Conservation (phyloP, 371 early-diverging fungal genomes). For the Caulochytrium protostelioides region DNA sequence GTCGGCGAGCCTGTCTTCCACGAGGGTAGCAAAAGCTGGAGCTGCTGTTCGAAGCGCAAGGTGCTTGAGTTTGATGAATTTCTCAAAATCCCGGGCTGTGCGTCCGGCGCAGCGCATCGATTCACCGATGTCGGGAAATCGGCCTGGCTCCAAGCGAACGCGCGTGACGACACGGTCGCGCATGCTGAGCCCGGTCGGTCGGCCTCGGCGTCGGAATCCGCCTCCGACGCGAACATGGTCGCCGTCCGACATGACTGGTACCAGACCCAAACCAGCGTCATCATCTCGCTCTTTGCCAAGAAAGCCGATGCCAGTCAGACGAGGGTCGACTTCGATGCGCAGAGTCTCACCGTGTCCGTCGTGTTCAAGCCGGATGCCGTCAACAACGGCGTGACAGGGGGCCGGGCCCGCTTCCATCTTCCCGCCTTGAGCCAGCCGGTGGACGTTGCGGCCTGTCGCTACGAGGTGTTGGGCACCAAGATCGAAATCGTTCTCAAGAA, state of each 20-base stretch:
- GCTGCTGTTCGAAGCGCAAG: conserved; percentile 52
- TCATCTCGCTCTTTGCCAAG: conserved; percentile 77
- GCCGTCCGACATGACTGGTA: conserved; percentile 83
- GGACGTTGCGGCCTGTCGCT: conserved; percentile 37
- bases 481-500: conserved; percentile 67
- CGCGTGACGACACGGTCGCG: too few species aligned
- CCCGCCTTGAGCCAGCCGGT: conserved; percentile 24
- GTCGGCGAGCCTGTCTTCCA: conserved; percentile 76
- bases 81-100: conserved; percentile 76
- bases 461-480: conserved; percentile 57
- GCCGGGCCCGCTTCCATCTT: conserved; percentile 32
- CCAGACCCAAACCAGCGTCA: conserved; percentile 61
- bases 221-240: conserved; percentile 25
- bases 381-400: conserved; percentile 36
- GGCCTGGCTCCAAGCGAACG: background rate
- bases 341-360: conserved; percentile 5
- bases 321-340: conserved; percentile 33
- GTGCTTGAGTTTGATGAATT: conserved; percentile 95
- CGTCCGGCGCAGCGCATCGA: conserved; percentile 51
- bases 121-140: conserved; percentile 24
- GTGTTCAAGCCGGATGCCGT: conserved; percentile 4
- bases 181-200: too few species aligned
- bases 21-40: conserved; percentile 60
- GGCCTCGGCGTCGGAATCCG: too few species aligned
- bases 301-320: conserved; percentile 48